Evolutionary conservation across 306 rosid genomes (phyloP).

Genomic region (Ochetophila trinervis): DNA sequence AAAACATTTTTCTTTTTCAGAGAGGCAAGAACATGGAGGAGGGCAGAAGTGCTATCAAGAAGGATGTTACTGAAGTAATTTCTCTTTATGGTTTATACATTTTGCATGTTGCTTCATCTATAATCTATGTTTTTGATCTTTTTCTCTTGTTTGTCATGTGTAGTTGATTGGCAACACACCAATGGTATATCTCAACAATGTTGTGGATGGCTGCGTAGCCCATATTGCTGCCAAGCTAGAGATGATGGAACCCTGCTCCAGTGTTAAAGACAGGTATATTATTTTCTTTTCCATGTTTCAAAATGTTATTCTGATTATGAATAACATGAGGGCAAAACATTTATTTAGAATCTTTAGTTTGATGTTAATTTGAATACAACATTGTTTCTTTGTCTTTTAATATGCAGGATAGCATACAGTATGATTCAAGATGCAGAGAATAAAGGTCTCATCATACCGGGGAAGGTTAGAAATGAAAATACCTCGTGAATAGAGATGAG

Average conservation of each 20-base stretch:
- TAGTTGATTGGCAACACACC: constrained; percentile 76
- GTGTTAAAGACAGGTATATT: constrained; percentile 65
- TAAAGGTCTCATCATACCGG: constrained; percentile 71
- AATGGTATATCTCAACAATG: constrained; percentile 62
- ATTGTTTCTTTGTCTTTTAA: too few species aligned
- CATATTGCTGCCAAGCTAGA: constrained; percentile 77
- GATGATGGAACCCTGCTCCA: constrained; percentile 68
- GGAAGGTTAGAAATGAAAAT: constrained; percentile 51
- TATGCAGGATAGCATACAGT: constrained; percentile 57
- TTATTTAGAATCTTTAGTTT: background rate
- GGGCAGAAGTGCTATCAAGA: constrained; percentile 62
- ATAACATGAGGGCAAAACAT: too few species aligned
- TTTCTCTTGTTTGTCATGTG: too few species aligned
- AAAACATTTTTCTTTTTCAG: too few species aligned
- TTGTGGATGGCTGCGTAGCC: constrained; percentile 70
- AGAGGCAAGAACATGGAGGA: constrained; percentile 62
- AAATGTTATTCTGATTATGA: background rate
- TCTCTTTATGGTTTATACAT: background rate
- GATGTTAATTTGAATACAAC: background rate
- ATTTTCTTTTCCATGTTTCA: background rate
- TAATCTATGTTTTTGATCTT: background rate
- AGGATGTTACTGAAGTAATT: constrained; percentile 66
- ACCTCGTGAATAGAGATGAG: background rate
- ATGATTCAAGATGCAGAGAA: constrained; percentile 89
- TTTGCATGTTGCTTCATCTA: background rate